Percentiles rank a stretch among this genome's conserved stretches.
Evolutionary conservation across 352 stramenopile genomes (phyloP).

Genomic region (Phytophthora gonapodyides): DNA sequence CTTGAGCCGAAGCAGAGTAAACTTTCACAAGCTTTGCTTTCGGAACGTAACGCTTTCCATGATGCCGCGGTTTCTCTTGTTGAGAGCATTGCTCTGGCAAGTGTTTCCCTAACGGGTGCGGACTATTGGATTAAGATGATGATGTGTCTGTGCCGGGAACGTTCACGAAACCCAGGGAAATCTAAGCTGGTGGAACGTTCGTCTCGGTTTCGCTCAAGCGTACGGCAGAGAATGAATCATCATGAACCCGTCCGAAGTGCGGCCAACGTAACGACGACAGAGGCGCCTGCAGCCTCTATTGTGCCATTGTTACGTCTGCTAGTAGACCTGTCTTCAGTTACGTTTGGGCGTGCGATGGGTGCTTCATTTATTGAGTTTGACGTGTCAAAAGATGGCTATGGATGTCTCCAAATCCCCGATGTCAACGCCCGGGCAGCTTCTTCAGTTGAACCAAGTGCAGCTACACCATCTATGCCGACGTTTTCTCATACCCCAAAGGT

Average conservation of each 20-base stretch:
- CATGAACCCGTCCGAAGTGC: not conserved
- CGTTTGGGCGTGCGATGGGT: constrained; percentile 25
- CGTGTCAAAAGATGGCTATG: constrained; percentile 59
- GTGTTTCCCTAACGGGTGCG: constrained; percentile 25
- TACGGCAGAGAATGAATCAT: not conserved
- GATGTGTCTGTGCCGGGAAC: constrained; percentile 20
- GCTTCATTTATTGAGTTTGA: constrained; percentile 51
- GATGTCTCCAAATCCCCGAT: constrained; percentile 71
- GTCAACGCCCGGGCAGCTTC: constrained; percentile 38
- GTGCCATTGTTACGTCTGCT: constrained; percentile 26
- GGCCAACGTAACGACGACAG: not conserved
- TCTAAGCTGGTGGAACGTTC: constrained; percentile 5
- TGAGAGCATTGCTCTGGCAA: constrained; percentile 28
- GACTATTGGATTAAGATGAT: constrained; percentile 37
- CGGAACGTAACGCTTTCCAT: constrained; percentile 33
- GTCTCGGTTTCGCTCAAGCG: constrained; percentile 1
- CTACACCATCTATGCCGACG: constrained; percentile 34
- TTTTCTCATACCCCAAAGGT: constrained; percentile 50
- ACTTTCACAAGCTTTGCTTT: constrained; percentile 34
- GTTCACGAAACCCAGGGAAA: constrained; percentile 11
- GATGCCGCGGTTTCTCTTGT: constrained; percentile 22
- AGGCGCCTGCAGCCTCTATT: constrained; percentile 1
- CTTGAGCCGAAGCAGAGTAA: not conserved
- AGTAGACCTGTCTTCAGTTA: constrained; percentile 27
- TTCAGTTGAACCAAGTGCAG: constrained; percentile 16